Base-by-base conservation (phyloP, 345 rosid genomes). In the Sapria himalayana region DNA sequence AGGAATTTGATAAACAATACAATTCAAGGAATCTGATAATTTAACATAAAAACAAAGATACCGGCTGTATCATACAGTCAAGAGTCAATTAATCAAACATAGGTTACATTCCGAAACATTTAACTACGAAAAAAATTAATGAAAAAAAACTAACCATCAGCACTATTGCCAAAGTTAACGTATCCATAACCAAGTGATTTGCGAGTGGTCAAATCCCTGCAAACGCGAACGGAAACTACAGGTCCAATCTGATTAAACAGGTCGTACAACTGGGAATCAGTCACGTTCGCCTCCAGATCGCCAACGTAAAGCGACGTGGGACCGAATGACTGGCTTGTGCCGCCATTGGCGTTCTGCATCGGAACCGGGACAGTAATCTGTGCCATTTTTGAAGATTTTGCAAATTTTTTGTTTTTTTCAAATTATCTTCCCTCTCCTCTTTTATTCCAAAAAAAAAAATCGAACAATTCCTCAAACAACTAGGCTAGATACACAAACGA, bases 241-340 rank as follows among this genome's bases (percentile, higher is more conserved):
- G 64, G 81, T 32, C 94, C 92, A 33, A 86, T 46, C 41, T 81
- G 94, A 59, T 48, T 74, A 58, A 86, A 86, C 43, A 68, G 71
- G 44, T 81, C 97, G 49, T 65, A 86, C 39, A 86, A 65, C 62
- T 81, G 94, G 8, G 89, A 61, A 36, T 81, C 97, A 1, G 81
- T 71, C 43, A 78, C 81, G 16, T 60, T 86, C 1, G 27, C 18
- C 35, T 86, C 94, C 67, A 86, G 69, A 74, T 86, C 94, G 33
- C 97, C 94, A 6, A 86, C 94, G 38, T 81, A 86, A 21, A 86
- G 85, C 54, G 94, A 86, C 13, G 81, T 86, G 45, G 89, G 62
- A 25, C 51, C 71, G 15, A 65, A n/a, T n/a, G n/a, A 69, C 50
- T 73, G 92, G 34, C 46, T 52, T 5, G 38, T 62, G 9, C 60